Evolutionary conservation across 2,329 filamentous ascomycete genomes (phyloP).

Genomic region (Aaosphaeria arxii): DNA sequence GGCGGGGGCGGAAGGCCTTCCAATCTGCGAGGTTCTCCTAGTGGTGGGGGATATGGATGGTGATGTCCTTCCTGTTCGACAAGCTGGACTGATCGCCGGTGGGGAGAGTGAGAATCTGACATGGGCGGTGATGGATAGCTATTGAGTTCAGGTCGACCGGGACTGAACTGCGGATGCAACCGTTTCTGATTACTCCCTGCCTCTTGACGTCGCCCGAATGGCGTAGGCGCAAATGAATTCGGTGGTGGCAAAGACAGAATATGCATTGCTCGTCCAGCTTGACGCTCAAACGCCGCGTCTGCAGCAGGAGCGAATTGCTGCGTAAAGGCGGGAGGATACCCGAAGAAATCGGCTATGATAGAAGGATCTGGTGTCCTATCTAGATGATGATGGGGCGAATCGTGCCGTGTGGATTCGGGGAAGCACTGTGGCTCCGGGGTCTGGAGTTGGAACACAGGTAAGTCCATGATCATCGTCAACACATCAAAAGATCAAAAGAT

Average conservation of each 20-base stretch:
- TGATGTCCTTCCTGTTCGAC: slow-evolving; percentile 29
- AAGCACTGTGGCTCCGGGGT: slow-evolving; percentile 18
- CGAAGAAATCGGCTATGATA: slow-evolving; percentile 13
- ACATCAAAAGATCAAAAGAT: slow-evolving; percentile 11
- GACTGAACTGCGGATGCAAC: slow-evolving; percentile 33
- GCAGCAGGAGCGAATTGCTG: slow-evolving; percentile 31
- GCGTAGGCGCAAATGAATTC: slow-evolving; percentile 33
- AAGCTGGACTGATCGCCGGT: slow-evolving; percentile 33
- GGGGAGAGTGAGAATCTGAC: slow-evolving; percentile 49
- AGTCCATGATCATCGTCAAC: slow-evolving; percentile 19
- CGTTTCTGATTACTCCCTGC: slow-evolving; percentile 33
- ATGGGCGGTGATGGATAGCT: slow-evolving; percentile 51
- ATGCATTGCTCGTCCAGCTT: slow-evolving; percentile 40
- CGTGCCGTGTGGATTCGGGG: slow-evolving; percentile 16
- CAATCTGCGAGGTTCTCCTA: slow-evolving; percentile 18
- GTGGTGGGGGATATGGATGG: slow-evolving; percentile 21
- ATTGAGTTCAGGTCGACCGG: slow-evolving; percentile 31
- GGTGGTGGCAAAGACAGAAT: slow-evolving; percentile 39
- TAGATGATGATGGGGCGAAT: slow-evolving; percentile 14
- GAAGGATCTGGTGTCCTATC: slow-evolving; percentile 10
- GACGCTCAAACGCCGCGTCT: slow-evolving; percentile 33
- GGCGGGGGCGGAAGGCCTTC: slow-evolving; percentile 21
- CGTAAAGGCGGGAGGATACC: slow-evolving; percentile 17
- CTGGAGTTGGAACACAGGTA: slow-evolving; percentile 31
- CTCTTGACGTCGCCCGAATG: slow-evolving; percentile 36